Base-by-base conservation (phyloP, 768 basidiomycete genomes). In the Scleroderma citrinum region DNA sequence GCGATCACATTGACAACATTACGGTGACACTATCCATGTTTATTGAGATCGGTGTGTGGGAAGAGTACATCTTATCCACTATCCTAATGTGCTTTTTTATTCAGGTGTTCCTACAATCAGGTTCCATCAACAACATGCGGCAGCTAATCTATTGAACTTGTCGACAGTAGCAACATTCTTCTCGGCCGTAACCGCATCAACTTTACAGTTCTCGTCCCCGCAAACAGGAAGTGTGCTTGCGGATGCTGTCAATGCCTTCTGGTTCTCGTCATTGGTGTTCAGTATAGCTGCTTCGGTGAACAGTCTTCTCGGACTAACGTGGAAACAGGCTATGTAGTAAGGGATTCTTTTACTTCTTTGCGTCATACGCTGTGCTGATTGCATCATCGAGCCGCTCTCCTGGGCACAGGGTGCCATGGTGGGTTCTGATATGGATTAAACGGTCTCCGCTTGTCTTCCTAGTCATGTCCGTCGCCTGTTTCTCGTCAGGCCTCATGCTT, bases 351-450 rank as follows among this genome's bases (percentile, higher is more conserved):
- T 21, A 48, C 44, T 50, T 48, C 44, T 46, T 13, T 39, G 45
- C 31, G 49, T 32, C 42, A 36, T 48, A 34, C 44, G 45, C 40
- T 52, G 6, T 16, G 20, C 52, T 55, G 36, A 56, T 57, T 61
- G 49, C 55, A 51, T 51, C 54, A 56, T 49, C 10, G 47, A 77
- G 76, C 51, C 77, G 76, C 30, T 79, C 77, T 6, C 76, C 76
- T 46, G 74, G 76, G 46, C 72, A 78, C 55, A 72, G 76, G 52
- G 76, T 78, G 44, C 76, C 76, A 8, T 78, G 76, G 76, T 78
- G 76, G 76, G 75, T 79, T 20, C 62, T 77, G 36, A 89, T 90
- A 56, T 91, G 86, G 87, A 90, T 90, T 69, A 90, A 89, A 61
- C 74, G 87, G 31, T 87, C 86, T 5, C 87, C 87, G 13, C 73